Evolutionary conservation across 78 protist genomes (phyloP).

Genomic region (Isochrysis galbana): DNA sequence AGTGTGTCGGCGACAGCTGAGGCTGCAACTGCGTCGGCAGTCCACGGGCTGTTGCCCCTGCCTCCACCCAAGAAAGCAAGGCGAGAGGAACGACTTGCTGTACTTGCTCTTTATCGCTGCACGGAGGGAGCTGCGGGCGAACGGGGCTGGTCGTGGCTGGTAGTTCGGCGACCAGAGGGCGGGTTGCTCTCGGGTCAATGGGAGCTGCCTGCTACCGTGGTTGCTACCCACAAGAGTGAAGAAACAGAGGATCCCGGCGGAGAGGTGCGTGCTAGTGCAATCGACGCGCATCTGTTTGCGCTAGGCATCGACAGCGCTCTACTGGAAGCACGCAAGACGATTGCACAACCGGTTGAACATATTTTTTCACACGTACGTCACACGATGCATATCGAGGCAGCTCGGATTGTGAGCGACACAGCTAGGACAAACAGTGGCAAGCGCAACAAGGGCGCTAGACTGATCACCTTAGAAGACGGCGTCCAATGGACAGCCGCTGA

Average conservation of each 20-base stretch:
- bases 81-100: background rate
- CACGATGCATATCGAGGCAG: background rate
- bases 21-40: too few species aligned
- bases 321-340: background rate
- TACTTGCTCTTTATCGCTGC: background rate
- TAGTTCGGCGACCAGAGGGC: background rate
- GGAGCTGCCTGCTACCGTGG: background rate
- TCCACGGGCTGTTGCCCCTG: background rate
- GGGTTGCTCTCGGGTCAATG: constrained; percentile 45
- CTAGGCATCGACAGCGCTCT: background rate
- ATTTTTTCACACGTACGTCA: constrained; percentile 1
- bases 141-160: background rate
- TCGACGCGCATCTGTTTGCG: background rate
- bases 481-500: too few species aligned
- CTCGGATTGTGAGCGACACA: background rate
- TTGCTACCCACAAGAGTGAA: background rate
- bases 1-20: too few species aligned
- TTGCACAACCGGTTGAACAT: background rate
- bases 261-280: background rate
- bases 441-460: too few species aligned
- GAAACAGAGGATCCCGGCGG: background rate
- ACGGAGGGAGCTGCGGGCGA: too few species aligned
- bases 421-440: background rate
- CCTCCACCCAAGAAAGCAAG: background rate
- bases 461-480: too few species aligned